Base-by-base conservation (phyloP, 345 rosid genomes). In the Gossypium rotundifolium region DNA sequence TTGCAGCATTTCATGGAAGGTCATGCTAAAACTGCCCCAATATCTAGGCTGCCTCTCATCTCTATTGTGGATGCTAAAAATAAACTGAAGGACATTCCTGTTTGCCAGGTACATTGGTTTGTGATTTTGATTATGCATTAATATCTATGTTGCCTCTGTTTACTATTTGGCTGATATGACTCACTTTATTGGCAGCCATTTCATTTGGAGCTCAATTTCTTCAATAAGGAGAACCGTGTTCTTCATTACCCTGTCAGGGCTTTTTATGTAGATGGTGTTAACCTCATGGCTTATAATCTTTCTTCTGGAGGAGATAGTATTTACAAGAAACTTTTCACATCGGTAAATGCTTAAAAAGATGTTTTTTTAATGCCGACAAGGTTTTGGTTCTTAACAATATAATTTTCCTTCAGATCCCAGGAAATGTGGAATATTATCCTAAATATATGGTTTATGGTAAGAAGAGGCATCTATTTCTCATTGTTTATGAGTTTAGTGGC, bases 1-100 rank as follows among this genome's bases (percentile, higher is more conserved):
- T 53, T 81, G 75, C 79, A 95, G 99, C 99, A 95, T 88, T 93
- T 91, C 76, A 93, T 95, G 98, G 99, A 95, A 85, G 99, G 98
- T 79, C 99, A 93, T 84, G 89, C 98, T 71, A 90, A 91, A 88
- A 89, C 85, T 79, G 84, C 90, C 58, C 99, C 99, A 25, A 91
- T 95, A 80, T 88, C 97, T 78, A 88, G 97, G 72, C 80, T 95
- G 81, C 99, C 98, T 61, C 93, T 95, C 69, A 83, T 95, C 57
- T 86, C 93, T 20, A 78, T 95, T 70, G 77, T 85, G 77, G 89
- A 93, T 82, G 73, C 91, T 16, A 93, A 83, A 69, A 91, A 91
- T 84, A 89, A 80, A 69, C 93, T 93, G 73, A 95, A 87, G 79
- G 92, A 93, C 80, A 74, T 95, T 79, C 97, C 97, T 78, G 92